A percentile compares a stretch with the other conserved stretches of the same genome.
Evolutionary conservation across 805 yeast genomes (phyloP).

Genomic region (Candida ascalaphidarum): DNA sequence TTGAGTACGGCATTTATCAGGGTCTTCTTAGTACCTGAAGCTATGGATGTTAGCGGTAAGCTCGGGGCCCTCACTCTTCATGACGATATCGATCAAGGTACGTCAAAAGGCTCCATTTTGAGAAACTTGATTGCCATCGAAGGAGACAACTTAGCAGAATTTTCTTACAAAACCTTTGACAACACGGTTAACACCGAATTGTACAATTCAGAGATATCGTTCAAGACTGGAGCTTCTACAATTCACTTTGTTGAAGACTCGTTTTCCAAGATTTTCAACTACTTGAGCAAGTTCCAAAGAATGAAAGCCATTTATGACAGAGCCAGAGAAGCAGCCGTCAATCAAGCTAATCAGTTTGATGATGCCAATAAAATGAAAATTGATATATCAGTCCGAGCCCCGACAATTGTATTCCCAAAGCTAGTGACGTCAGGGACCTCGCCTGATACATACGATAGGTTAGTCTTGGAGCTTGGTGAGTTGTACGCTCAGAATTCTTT

Average conservation of each 20-base stretch:
- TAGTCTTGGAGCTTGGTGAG: slow-evolving; percentile 78
- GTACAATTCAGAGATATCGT: slow-evolving; percentile 49
- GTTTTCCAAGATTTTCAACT: slow-evolving; percentile 55
- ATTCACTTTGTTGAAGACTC: slow-evolving; percentile 80
- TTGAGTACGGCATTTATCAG: slow-evolving; percentile 65
- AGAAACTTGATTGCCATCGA: slow-evolving; percentile 70
- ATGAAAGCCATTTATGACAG: slow-evolving; percentile 88
- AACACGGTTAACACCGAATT: slow-evolving; percentile 34
- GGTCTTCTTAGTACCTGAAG: slow-evolving; percentile 65
- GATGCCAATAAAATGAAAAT: slow-evolving; percentile 56
- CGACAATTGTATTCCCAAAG: slow-evolving; percentile 74
- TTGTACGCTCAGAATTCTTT: slow-evolving; percentile 62
- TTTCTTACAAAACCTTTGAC: slow-evolving; percentile 77
- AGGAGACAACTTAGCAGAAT: slow-evolving; percentile 73
- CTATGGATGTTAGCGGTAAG: slow-evolving; percentile 60
- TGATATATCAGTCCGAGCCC: slow-evolving; percentile 69
- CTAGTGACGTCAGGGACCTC: too few species aligned
- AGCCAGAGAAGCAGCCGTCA: slow-evolving; percentile 82
- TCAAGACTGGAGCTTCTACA: slow-evolving; percentile 68
- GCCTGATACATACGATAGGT: slow-evolving; percentile 47
- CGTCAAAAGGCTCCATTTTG: slow-evolving; percentile 48
- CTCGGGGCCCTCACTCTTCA: slow-evolving; percentile 72
- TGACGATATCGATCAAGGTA: slow-evolving; percentile 66
- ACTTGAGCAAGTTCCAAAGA: slow-evolving; percentile 62
- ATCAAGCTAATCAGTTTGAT: slow-evolving; percentile 64